Evolutionary conservation across 768 basidiomycete genomes (phyloP).

Genomic region (Lentinula raphanica): DNA sequence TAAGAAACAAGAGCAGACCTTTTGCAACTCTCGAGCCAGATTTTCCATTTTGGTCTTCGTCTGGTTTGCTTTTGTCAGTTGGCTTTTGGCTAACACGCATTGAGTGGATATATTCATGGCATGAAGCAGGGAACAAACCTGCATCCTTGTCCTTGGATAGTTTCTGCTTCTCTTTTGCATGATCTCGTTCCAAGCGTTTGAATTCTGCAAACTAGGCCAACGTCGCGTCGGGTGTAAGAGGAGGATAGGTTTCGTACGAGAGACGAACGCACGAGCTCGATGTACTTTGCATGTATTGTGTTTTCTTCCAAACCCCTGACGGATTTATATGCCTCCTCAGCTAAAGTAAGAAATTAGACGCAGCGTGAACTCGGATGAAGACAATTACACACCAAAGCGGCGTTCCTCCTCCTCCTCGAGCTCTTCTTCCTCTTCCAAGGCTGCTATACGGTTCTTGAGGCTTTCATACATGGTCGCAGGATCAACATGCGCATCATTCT

Average conservation of each 20-base stretch:
- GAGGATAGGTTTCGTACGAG: background rate
- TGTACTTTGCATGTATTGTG: conserved; percentile 79
- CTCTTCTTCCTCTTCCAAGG: conserved; percentile 83
- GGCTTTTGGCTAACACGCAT: conserved; percentile 59
- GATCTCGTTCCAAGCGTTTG: conserved; percentile 81
- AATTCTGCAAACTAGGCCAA: conserved; percentile 74
- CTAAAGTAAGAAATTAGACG: conserved; percentile 34
- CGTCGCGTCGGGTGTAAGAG: conserved; percentile 4
- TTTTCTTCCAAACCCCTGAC: conserved; percentile 81
- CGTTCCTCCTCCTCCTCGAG: conserved; percentile 85
- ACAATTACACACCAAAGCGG: conserved; percentile 56
- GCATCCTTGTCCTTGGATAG: conserved; percentile 87
- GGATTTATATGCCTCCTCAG: conserved; percentile 83
- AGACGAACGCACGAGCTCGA: conserved; percentile 65
- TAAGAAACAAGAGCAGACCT: conserved; percentile 41
- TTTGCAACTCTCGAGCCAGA: conserved; percentile 83
- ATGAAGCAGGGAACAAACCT: conserved; percentile 38
- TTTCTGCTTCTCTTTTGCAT: conserved; percentile 90
- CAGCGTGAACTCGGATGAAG: background rate
- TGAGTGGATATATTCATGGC: conserved; percentile 9
- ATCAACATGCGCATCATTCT: conserved; percentile 67
- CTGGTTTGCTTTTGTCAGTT: conserved; percentile 83
- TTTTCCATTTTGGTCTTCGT: conserved; percentile 89
- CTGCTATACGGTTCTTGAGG: conserved; percentile 83
- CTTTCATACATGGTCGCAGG: conserved; percentile 85